Conservation (phyloP, 2,329 filamentous ascomycete genomes). For the Fusarium incarnatum region DNA sequence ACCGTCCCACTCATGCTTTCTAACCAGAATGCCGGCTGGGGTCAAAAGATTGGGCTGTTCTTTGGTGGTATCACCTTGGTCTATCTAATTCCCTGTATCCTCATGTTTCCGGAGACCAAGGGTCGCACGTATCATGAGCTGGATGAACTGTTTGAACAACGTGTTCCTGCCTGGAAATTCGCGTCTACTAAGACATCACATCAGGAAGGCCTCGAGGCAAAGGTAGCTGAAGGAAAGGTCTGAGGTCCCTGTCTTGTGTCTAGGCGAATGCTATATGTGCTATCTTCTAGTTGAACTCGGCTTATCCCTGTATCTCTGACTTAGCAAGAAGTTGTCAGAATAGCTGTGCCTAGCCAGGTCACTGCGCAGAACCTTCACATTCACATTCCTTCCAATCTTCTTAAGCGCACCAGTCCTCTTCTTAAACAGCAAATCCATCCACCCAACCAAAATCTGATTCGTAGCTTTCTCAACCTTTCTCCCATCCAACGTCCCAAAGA, state of each 20-base stretch:
- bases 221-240: neutral
- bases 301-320: too few species aligned
- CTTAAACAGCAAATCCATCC: neutral
- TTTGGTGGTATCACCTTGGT: neutral
- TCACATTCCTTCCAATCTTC: rapidly evolving
- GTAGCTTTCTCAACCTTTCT: slow-evolving; percentile 1
- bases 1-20: neutral
- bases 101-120: neutral
- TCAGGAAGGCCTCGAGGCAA: neutral
- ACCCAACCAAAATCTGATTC: neutral
- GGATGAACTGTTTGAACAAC: neutral
- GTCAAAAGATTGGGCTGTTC: neutral
- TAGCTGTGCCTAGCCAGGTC: neutral
- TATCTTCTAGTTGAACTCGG: too few species aligned
- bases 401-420: rapidly evolving
- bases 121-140: neutral
- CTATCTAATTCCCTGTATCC: neutral
- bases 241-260: too few species aligned
- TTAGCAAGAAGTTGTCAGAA: too few species aligned
- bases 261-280: too few species aligned
- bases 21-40: neutral
- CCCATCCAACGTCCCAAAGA: slow-evolving; percentile 9
- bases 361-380: rapidly evolving
- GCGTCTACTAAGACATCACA: neutral
- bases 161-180: too few species aligned